A percentile compares a stretch with the other conserved stretches of the same genome.
These are phyloP conservation scores for Grigorovia humatica DNA, from an alignment of 805 yeast species.

Conservation along the genomic window DNA sequence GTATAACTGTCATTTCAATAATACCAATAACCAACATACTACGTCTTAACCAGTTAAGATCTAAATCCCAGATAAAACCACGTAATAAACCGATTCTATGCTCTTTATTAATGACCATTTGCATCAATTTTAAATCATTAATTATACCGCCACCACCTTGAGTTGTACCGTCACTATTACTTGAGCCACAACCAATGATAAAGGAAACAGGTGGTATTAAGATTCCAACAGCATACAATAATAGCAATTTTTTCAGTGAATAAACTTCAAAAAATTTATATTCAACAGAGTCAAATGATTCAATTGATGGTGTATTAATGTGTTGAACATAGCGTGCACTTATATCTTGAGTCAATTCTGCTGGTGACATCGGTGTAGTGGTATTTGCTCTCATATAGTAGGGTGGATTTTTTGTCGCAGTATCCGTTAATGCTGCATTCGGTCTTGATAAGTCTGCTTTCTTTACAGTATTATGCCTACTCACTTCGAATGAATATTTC, in stretches of 20 bases:
- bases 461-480: background rate
- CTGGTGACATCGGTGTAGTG: background rate
- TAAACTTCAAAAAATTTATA: constrained; percentile 15
- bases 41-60: constrained; percentile 20
- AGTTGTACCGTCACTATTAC: background rate
- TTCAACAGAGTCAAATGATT: constrained; percentile 16
- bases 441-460: background rate
- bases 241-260: constrained; percentile 13
- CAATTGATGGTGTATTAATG: constrained; percentile 10
- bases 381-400: background rate
- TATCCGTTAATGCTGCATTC: background rate
- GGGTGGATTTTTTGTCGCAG: background rate
- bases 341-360: background rate
- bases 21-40: constrained; percentile 28
- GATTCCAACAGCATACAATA: constrained; percentile 12
- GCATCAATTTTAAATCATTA: constrained; percentile 18
- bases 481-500: background rate
- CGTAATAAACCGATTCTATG: constrained; percentile 18
- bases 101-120: constrained; percentile 17
- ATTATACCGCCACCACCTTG: constrained; percentile 8
- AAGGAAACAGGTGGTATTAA: constrained; percentile 24
- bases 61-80: constrained; percentile 26
- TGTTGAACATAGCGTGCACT: constrained; percentile 2
- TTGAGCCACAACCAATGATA: constrained; percentile 18
- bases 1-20: constrained; percentile 16